phyloP scores from a whole-genome alignment of 306 rosid genomes.

The Cucurbita pepo region DNA sequence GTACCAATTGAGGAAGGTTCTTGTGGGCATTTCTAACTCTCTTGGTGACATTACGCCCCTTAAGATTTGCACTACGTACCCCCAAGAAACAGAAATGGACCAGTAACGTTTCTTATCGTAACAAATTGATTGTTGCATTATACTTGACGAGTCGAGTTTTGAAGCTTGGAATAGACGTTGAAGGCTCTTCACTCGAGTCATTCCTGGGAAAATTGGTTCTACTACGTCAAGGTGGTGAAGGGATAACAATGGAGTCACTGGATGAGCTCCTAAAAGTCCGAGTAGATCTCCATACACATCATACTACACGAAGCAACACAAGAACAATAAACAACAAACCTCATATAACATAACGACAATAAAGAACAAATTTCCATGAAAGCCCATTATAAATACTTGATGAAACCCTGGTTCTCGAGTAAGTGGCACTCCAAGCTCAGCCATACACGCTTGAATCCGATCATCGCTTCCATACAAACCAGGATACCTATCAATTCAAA shows the following conservation, averaged over 20 bases:
- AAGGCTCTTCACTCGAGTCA: conserved; percentile 29
- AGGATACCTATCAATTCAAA: conserved; percentile 9
- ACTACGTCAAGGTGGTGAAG: conserved; percentile 81
- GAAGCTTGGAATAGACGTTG: conserved; percentile 40
- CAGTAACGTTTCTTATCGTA: conserved; percentile 45
- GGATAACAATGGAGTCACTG: conserved; percentile 56
- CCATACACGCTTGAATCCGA: conserved; percentile 87
- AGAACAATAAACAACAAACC: background rate
- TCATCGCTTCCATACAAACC: conserved; percentile 85
- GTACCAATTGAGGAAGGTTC: conserved; percentile 82
- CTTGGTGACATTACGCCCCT: conserved; percentile 71
- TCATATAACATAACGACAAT: no score
- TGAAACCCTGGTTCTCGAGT: conserved; percentile 84
- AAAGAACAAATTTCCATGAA: background rate
- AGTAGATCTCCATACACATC: conserved; percentile 75
- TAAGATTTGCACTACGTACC: conserved; percentile 61
- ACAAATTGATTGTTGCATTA: conserved; percentile 89
- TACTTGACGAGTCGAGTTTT: conserved; percentile 47
- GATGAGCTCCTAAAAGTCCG: conserved; percentile 81
- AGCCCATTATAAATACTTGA: conserved; percentile 31
- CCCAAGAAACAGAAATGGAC: conserved; percentile 89
- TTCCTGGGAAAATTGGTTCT: conserved; percentile 66
- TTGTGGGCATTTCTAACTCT: conserved; percentile 64
- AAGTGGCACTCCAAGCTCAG: conserved; percentile 87
- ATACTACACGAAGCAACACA: conserved; percentile 35